phyloP scores from a whole-genome alignment of 1,139 yeast genomes.

The Suhomyces atakaporum region DNA sequence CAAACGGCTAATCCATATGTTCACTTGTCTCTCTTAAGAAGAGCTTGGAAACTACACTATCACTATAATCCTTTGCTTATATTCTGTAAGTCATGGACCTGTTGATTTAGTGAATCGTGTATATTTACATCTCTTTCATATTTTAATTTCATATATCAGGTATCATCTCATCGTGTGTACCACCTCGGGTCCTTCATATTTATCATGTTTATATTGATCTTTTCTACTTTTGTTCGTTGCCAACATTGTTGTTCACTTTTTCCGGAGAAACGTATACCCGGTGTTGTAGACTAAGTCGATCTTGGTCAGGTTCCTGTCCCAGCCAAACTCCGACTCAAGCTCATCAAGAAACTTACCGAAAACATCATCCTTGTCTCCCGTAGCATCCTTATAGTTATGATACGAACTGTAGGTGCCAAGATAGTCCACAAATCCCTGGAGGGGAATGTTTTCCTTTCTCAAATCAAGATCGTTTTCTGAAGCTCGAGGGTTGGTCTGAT shows the following conservation, averaged over 20 bases:
- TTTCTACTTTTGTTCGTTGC: not conserved
- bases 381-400: constrained; percentile 34
- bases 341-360: constrained; percentile 26
- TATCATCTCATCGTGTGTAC: too few relatives aligned
- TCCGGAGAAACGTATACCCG: constrained; percentile 41
- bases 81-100: too few relatives aligned
- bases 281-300: constrained; percentile 43
- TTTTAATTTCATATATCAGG: too few relatives aligned
- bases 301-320: constrained; percentile 32
- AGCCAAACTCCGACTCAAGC: constrained; percentile 30
- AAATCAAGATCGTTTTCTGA: constrained; percentile 28
- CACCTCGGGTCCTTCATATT: too few relatives aligned
- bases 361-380: constrained; percentile 27
- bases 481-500: too few relatives aligned
- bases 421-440: constrained; percentile 33
- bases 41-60: too few relatives aligned
- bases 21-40: too few relatives aligned
- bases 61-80: too few relatives aligned
- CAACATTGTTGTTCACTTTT: constrained; percentile 13
- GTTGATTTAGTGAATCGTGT: too few relatives aligned
- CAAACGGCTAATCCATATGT: too few relatives aligned
- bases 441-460: constrained; percentile 22
- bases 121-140: not conserved
- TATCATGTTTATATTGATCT: not conserved
- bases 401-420: constrained; percentile 41